A percentile compares a stretch with the other conserved stretches of the same genome.
phyloP scores from a whole-genome alignment of 768 basidiomycete genomes.

The Tylopilus subfusipes region DNA sequence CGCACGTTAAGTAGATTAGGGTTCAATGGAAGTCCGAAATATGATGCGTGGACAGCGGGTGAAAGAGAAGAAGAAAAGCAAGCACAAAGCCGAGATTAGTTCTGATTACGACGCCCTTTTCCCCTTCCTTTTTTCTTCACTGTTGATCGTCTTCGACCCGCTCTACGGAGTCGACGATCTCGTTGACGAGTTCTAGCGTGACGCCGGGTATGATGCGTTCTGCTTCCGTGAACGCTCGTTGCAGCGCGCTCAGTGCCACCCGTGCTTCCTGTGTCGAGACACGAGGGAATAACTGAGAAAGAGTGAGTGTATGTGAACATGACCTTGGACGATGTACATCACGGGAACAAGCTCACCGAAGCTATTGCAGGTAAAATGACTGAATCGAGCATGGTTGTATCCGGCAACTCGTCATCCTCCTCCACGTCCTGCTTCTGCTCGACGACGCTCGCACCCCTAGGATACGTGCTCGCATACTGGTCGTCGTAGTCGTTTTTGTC shows the following conservation, averaged over 20 bases:
- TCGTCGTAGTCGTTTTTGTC: constrained; percentile 68
- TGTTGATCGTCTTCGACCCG: constrained; percentile 72
- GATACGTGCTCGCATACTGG: constrained; percentile 49
- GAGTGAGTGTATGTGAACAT: background rate
- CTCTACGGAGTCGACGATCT: constrained; percentile 91
- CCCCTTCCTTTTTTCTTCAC: background rate
- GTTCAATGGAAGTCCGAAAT: constrained; percentile 18
- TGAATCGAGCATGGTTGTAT: constrained; percentile 92
- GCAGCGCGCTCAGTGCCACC: constrained; percentile 77
- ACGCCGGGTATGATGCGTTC: constrained; percentile 96
- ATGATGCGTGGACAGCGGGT: constrained; percentile 12
- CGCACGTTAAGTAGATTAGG: constrained; percentile 14
- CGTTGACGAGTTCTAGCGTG: constrained; percentile 87
- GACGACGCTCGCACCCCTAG: constrained; percentile 41
- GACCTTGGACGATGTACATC: background rate
- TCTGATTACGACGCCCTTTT: background rate
- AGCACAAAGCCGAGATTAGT: constrained; percentile 21
- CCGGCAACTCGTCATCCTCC: constrained; percentile 57
- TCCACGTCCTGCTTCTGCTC: constrained; percentile 40
- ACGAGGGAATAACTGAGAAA: constrained; percentile 84
- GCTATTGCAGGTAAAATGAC: constrained; percentile 96
- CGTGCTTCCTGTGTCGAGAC: constrained; percentile 92
- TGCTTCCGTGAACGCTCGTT: constrained; percentile 91
- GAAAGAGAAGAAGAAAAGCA: background rate
- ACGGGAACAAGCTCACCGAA: constrained; percentile 56